These are phyloP conservation scores for Vitis rotundifolia DNA, from an alignment of 164 flowering plant genomes.

Conservation along the genomic window DNA sequence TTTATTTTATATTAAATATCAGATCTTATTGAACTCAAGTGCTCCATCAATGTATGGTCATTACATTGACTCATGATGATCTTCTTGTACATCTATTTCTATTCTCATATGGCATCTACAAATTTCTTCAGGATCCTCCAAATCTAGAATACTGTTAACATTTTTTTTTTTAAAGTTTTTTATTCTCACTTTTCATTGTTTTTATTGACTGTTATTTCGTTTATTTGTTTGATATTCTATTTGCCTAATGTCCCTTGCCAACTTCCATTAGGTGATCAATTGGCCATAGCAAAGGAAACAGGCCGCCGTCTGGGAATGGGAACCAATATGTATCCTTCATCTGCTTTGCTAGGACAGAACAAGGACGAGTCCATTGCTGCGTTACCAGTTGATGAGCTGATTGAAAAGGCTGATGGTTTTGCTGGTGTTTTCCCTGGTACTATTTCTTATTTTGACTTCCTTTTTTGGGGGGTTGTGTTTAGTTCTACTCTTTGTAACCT, in stretches of 20 bases:
- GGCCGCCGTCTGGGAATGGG: slow-evolving; percentile 97
- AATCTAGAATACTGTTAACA: not conserved
- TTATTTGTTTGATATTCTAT: not conserved
- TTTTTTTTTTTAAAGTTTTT: not conserved
- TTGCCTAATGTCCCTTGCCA: not conserved
- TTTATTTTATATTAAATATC: not conserved
- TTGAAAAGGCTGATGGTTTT: slow-evolving; percentile 92
- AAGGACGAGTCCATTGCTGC: slow-evolving; percentile 79
- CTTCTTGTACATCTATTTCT: not conserved
- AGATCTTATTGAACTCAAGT: not conserved
- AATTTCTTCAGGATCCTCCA: not conserved
- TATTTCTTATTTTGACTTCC: not conserved
- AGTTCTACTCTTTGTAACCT: not conserved
- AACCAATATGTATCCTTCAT: slow-evolving; percentile 91
- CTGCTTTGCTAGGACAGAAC: slow-evolving; percentile 75
- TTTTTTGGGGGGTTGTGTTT: not conserved
- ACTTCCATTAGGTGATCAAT: slow-evolving; percentile 69
- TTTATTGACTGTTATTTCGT: not conserved
- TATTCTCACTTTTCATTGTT: not conserved
- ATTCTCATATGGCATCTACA: not conserved
- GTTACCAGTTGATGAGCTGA: slow-evolving; percentile 80
- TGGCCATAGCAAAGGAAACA: slow-evolving; percentile 91
- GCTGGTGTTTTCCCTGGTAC: slow-evolving; percentile 95
- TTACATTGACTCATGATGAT: not conserved
- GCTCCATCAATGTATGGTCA: not conserved